phyloP scores from a whole-genome alignment of 2,329 filamentous ascomycete genomes.

The Diaporthe citrichinensis region DNA sequence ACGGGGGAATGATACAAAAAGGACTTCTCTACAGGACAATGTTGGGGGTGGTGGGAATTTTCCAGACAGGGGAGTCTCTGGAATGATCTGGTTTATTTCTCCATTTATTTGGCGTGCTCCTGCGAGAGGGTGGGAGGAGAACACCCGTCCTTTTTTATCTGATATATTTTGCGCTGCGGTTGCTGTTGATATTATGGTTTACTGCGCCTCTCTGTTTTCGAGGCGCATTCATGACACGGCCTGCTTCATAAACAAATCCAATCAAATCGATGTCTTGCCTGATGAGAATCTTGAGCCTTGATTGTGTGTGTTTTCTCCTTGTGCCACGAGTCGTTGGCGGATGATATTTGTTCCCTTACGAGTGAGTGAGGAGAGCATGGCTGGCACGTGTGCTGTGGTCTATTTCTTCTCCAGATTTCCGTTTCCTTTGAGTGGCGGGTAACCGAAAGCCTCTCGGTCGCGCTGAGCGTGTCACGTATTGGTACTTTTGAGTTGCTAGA shows the following conservation, averaged over 20 bases:
- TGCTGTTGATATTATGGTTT: constrained; percentile 1
- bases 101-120: not conserved
- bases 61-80: not conserved
- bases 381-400: not conserved
- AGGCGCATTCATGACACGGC: constrained; percentile 26
- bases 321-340: not conserved
- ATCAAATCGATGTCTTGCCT: constrained; percentile 8
- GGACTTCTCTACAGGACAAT: constrained; percentile 1
- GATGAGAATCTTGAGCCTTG: not conserved
- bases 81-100: constrained; percentile 6
- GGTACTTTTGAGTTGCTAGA: not conserved
- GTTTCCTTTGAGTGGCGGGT: not conserved
- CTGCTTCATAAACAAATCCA: constrained; percentile 24
- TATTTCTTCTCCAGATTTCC: not conserved
- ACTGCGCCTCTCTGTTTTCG: not conserved
- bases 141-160: not conserved
- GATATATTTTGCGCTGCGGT: constrained; percentile 8
- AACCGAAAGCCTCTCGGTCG: not conserved
- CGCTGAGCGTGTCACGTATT: not conserved
- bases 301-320: too few species aligned
- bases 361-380: too few species aligned
- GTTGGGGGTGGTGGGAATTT: not conserved
- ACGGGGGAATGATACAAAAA: not conserved
- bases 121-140: not conserved
- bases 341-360: not conserved